A percentile compares a stretch with the other conserved stretches of the same genome.
Evolutionary conservation across 163 green algal genomes (phyloP).

Genomic region (Scenedesmus sp.): DNA sequence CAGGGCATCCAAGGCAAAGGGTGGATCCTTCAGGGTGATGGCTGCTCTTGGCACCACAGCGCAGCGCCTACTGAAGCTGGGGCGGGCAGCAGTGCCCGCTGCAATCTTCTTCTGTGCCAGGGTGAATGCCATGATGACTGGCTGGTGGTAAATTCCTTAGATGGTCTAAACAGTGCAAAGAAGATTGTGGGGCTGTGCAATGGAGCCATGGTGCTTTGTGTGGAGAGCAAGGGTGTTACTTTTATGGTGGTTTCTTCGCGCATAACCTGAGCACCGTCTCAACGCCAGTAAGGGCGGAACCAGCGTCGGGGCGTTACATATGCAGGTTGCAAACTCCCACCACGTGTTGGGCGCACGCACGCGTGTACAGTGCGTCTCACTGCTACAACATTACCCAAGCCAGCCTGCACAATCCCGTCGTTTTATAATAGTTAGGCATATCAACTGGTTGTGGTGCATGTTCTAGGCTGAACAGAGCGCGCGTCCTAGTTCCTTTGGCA

Average conservation of each 20-base stretch:
- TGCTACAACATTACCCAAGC: background rate
- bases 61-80: slow-evolving; percentile 29
- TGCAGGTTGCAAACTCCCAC: background rate
- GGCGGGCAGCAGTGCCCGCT: background rate
- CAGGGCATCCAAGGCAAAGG: slow-evolving; percentile 81
- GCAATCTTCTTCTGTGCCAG: slow-evolving; percentile 38
- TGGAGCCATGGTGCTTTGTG: background rate
- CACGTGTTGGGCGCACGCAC: background rate
- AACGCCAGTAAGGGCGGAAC: too few species aligned
- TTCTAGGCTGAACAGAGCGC: background rate
- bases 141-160: background rate
- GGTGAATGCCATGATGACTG: slow-evolving; percentile 48
- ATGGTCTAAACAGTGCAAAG: background rate
- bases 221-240: background rate
- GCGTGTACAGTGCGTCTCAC: background rate
- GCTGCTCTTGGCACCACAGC: slow-evolving; percentile 60
- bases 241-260: background rate
- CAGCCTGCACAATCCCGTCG: background rate
- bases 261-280: background rate
- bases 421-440: background rate
- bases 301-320: background rate
- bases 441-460: background rate
- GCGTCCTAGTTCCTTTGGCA: background rate
- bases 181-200: too few species aligned
- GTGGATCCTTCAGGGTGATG: slow-evolving; percentile 67